Percentiles rank a stretch among this genome's conserved stretches.
Conservation (phyloP, 768 basidiomycete species). For the Filobasidium floriforme region DNA sequence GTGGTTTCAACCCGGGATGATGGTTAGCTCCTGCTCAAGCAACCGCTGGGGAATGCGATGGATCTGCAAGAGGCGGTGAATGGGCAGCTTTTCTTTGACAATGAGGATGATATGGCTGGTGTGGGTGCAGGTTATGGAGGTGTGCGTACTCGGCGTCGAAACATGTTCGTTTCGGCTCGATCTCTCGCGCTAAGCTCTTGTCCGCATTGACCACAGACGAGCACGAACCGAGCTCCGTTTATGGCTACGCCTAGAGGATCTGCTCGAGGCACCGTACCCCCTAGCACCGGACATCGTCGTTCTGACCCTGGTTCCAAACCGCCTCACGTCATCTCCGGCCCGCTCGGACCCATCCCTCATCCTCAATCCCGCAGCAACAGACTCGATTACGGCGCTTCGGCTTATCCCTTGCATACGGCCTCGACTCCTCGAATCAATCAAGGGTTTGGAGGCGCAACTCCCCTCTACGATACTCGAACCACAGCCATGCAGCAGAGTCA, state of each 20-base stretch:
- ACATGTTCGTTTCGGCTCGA: background rate
- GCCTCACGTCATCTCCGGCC: background rate
- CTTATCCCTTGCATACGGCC: background rate
- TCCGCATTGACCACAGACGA: background rate
- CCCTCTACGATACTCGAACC: background rate
- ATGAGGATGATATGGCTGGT: background rate
- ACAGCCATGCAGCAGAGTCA: background rate
- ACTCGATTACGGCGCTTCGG: background rate
- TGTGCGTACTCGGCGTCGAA: background rate
- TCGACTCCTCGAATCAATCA: background rate
- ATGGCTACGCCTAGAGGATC: background rate
- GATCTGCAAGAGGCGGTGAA: constrained; percentile 1
- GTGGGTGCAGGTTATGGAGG: background rate
- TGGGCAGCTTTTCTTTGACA: background rate
- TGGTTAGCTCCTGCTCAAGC: background rate
- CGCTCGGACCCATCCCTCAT: background rate
- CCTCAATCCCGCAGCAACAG: background rate
- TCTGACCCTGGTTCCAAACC: background rate
- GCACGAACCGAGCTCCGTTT: constrained; percentile 2
- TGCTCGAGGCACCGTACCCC: background rate
- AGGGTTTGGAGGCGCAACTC: constrained; percentile 2
- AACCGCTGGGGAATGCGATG: constrained; percentile 1
- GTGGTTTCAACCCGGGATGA: background rate
- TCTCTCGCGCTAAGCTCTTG: background rate
- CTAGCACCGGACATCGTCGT: background rate